Percentiles rank a stretch among this genome's conserved stretches.
These are phyloP conservation scores for Xylaria sp. DNA, from an alignment of 2,329 filamentous ascomycete species.

Conservation along the genomic window DNA sequence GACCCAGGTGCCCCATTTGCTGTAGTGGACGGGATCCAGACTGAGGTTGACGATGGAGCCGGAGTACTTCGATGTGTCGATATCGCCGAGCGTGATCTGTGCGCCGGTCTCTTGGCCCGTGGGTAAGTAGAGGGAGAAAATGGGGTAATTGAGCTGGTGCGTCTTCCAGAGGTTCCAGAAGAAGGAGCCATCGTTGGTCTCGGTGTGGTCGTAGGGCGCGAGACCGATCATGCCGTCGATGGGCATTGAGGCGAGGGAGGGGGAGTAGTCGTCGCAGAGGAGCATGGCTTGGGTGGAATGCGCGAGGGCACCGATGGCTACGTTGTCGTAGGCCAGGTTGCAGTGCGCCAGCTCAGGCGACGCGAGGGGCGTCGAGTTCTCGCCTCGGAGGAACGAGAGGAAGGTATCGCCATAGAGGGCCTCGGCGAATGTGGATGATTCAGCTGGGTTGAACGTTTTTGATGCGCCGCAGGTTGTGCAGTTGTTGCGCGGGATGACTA, in stretches of 20 bases:
- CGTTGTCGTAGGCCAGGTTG: constrained; percentile 27
- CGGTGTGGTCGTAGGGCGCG: constrained; percentile 14
- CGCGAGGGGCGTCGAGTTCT: constrained; percentile 27
- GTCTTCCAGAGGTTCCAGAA: constrained; percentile 30
- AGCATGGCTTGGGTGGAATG: constrained; percentile 32
- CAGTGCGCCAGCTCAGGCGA: constrained; percentile 25
- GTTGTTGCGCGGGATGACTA: constrained; percentile 26
- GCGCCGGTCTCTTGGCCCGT: constrained; percentile 21
- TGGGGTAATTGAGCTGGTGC: constrained; percentile 24
- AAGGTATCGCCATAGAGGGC: constrained; percentile 18
- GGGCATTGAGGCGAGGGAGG: constrained; percentile 25
- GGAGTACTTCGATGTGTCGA: constrained; percentile 29
- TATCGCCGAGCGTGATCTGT: constrained; percentile 33
- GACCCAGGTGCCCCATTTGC: constrained; percentile 23
- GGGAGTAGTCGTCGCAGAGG: constrained; percentile 30
- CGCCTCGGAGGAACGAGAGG: constrained; percentile 27
- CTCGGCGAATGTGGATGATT: constrained; percentile 29
- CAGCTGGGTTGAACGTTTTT: constrained; percentile 25
- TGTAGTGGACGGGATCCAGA: constrained; percentile 22
- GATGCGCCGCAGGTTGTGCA: constrained; percentile 28
- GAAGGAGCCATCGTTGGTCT: constrained; percentile 13
- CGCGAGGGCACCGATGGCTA: constrained; percentile 26
- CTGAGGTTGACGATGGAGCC: constrained; percentile 26
- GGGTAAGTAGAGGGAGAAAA: constrained; percentile 31
- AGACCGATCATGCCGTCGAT: constrained; percentile 35